phyloP scores from a whole-genome alignment of 345 rosid genomes.

The Angophora floribunda region DNA sequence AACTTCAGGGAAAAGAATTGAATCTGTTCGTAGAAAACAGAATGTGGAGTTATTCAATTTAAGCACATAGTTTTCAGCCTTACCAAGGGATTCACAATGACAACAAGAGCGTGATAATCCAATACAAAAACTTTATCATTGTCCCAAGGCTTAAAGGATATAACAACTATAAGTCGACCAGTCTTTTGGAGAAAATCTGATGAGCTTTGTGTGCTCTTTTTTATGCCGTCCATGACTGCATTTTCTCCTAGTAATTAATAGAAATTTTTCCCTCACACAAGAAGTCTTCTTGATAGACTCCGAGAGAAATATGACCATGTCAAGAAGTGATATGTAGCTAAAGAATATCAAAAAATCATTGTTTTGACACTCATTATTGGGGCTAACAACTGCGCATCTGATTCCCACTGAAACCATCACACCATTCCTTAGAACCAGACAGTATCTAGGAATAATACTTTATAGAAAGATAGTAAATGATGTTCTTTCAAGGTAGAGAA shows the following conservation, averaged over 20 bases:
- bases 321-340: neutral
- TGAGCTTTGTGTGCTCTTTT: neutral
- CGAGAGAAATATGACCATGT: neutral
- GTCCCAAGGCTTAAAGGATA: neutral
- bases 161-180: neutral
- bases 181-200: neutral
- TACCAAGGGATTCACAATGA: neutral
- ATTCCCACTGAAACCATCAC: neutral
- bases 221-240: neutral
- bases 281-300: neutral
- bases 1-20: conserved; percentile 95
- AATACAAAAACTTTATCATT: neutral
- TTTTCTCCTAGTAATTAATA: neutral
- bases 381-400: neutral
- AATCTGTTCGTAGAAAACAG: conserved; percentile 46
- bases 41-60: neutral
- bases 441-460: neutral
- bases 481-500: neutral
- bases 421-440: neutral
- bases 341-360: neutral
- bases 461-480: neutral
- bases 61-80: neutral
- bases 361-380: neutral
- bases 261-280: neutral
- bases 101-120: neutral